Evolutionary conservation across 176 grass and related monocot genomes (phyloP).

Genomic region (Thalia dealbata): DNA sequence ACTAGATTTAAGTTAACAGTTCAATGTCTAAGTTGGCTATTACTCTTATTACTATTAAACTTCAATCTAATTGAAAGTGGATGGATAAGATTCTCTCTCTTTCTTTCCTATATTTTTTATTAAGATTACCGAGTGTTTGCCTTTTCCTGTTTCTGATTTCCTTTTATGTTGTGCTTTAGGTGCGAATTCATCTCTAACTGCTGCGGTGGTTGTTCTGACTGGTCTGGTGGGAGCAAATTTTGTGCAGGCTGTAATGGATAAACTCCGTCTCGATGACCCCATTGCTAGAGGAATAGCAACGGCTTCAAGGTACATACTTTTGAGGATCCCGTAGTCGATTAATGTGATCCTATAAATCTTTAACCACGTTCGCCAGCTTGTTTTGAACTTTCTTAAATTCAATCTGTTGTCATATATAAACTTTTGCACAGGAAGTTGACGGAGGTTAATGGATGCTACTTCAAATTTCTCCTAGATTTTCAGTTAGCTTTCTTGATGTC

Average conservation of each 20-base stretch:
- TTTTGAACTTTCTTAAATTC: background rate
- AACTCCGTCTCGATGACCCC: constrained; percentile 68
- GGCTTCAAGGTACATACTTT: constrained; percentile 59
- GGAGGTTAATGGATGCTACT: background rate
- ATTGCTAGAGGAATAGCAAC: constrained; percentile 87
- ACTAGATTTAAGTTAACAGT: background rate
- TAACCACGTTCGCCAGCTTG: background rate
- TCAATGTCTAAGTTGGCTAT: no score
- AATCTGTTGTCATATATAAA: no score
- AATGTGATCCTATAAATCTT: background rate
- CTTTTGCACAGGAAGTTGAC: background rate
- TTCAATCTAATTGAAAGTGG: background rate
- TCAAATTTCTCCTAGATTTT: background rate
- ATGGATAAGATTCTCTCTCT: background rate
- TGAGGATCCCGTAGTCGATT: constrained; percentile 6
- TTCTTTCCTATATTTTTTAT: background rate
- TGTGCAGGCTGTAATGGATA: constrained; percentile 77
- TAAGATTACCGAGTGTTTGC: background rate
- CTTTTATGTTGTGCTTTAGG: constrained; percentile 25
- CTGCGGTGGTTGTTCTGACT: constrained; percentile 79
- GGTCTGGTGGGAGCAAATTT: constrained; percentile 93
- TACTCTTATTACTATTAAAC: background rate
- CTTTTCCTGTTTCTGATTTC: background rate
- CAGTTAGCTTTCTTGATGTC: background rate
- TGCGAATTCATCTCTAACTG: constrained; percentile 72